A percentile compares a stretch with the other conserved stretches of the same genome.
phyloP scores from a whole-genome alignment of 2,329 filamentous ascomycete genomes.

The Sphaerulina vaccinii region DNA sequence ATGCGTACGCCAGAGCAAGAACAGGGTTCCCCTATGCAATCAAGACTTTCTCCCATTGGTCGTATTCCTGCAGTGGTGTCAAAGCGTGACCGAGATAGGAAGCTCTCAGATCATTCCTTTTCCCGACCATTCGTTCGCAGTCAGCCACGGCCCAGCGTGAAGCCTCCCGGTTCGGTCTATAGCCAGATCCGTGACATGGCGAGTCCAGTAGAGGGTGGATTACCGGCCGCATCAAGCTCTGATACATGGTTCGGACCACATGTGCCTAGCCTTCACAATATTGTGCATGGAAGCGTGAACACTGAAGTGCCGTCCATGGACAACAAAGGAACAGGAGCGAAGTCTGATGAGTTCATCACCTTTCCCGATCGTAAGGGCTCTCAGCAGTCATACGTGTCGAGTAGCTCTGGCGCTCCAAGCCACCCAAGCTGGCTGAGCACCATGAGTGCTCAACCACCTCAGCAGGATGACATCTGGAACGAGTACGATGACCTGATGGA shows the following conservation, averaged over 20 bases:
- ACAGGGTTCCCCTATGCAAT: constrained; percentile 36
- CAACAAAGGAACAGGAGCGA: constrained; percentile 14
- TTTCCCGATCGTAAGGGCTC: constrained; percentile 75
- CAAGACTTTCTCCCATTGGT: constrained; percentile 72
- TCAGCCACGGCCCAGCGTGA: constrained; percentile 40
- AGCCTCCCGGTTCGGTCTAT: constrained; percentile 31
- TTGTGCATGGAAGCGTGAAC: not conserved
- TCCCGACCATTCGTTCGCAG: constrained; percentile 70
- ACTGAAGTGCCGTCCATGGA: not conserved
- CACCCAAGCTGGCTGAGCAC: constrained; percentile 42
- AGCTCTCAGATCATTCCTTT: constrained; percentile 74
- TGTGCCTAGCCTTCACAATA: not conserved
- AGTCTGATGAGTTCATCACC: constrained; percentile 63
- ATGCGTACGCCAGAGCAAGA: constrained; percentile 36
- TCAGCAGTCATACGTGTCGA: constrained; percentile 60
- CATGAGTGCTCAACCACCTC: constrained; percentile 21
- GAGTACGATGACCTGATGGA: constrained; percentile 89
- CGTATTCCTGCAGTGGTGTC: constrained; percentile 81
- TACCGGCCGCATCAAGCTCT: constrained; percentile 32
- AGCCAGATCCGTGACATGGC: constrained; percentile 37
- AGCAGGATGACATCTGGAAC: constrained; percentile 87
- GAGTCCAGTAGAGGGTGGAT: constrained; percentile 31
- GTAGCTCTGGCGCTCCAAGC: constrained; percentile 58
- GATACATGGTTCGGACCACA: constrained; percentile 18
- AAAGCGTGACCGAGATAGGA: constrained; percentile 60